Evolutionary conservation across 1,284 basidiomycete genomes (phyloP).

Genomic region (Sporisorium iseilematis-ciliati): DNA sequence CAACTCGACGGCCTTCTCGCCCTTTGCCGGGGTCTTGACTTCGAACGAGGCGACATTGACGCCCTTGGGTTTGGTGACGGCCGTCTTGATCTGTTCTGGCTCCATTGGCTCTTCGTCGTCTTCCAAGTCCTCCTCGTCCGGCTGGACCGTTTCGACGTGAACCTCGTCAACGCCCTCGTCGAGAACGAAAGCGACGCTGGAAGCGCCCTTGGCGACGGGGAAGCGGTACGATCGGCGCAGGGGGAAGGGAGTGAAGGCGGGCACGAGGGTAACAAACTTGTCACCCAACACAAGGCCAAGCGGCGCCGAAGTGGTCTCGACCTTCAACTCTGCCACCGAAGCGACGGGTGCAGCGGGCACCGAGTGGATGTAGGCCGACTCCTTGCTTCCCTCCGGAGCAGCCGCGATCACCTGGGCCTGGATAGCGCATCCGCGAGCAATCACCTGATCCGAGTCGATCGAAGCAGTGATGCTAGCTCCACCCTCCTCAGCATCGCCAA

Average conservation of each 20-base stretch:
- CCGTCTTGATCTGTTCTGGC: conserved; percentile 61
- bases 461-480: conserved; percentile 74
- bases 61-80: conserved; percentile 50
- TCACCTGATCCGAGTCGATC: conserved; percentile 86
- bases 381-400: conserved; percentile 49
- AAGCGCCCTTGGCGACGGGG: conserved; percentile 48
- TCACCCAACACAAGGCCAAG: conserved; percentile 84
- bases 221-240: conserved; percentile 79
- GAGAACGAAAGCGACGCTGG: conserved; percentile 77
- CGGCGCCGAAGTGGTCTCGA: conserved; percentile 71
- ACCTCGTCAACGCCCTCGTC: conserved; percentile 88
- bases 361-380: conserved; percentile 52
- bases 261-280: conserved; percentile 69
- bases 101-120: conserved; percentile 70
- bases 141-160: conserved; percentile 75
- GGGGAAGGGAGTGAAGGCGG: conserved; percentile 76
- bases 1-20: conserved; percentile 38
- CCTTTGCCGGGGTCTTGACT: conserved; percentile 42
- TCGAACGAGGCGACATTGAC: conserved; percentile 45
- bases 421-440: conserved; percentile 87
- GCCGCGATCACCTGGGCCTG: conserved; percentile 76
- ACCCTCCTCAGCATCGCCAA: conserved; percentile 78
- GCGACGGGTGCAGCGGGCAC: conserved; percentile 65
- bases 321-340: conserved; percentile 69
- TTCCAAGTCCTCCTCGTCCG: conserved; percentile 69